These are phyloP conservation scores for Auricularia sp. DNA, from an alignment of 768 basidiomycete species.

Conservation along the genomic window DNA sequence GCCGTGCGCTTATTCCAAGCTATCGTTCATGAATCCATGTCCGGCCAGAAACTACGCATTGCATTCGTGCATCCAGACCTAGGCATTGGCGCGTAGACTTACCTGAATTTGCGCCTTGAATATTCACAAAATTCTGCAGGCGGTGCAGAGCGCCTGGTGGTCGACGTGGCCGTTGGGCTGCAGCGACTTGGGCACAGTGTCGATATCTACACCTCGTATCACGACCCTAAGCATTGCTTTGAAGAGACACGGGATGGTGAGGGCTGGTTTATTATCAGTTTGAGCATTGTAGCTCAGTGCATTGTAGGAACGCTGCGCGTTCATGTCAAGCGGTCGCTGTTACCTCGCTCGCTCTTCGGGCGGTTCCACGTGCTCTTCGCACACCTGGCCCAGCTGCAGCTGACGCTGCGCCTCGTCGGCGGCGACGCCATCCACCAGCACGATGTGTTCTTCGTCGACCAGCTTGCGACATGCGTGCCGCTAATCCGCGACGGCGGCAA, in stretches of 20 bases:
- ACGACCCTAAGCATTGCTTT: conserved; percentile 80
- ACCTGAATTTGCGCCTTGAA: background rate
- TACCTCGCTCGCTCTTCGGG: conserved; percentile 71
- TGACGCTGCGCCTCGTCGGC: conserved; percentile 54
- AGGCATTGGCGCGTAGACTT: conserved; percentile 61
- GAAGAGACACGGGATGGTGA: conserved; percentile 87
- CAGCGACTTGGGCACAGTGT: conserved; percentile 78
- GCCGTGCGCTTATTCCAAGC: no score
- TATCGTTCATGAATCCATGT: background rate
- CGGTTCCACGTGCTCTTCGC: conserved; percentile 86
- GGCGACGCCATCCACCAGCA: conserved; percentile 35
- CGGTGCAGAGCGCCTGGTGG: conserved; percentile 89
- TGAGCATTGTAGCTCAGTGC: background rate
- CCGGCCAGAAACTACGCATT: conserved; percentile 21
- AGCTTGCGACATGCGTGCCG: conserved; percentile 86
- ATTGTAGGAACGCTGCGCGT: conserved; percentile 67
- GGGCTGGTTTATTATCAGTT: conserved; percentile 12
- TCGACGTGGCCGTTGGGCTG: conserved; percentile 87
- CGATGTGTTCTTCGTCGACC: conserved; percentile 92
- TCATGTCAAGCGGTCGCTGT: conserved; percentile 57
- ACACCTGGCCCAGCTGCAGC: conserved; percentile 78
- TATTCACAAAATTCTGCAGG: conserved; percentile 35
- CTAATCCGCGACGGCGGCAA: conserved; percentile 58
- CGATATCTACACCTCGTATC: conserved; percentile 87
- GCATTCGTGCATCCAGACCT: conserved; percentile 93